These are phyloP conservation scores for Blastobotrys chiropterorum DNA, from an alignment of 805 yeast genomes.

Conservation along the genomic window DNA sequence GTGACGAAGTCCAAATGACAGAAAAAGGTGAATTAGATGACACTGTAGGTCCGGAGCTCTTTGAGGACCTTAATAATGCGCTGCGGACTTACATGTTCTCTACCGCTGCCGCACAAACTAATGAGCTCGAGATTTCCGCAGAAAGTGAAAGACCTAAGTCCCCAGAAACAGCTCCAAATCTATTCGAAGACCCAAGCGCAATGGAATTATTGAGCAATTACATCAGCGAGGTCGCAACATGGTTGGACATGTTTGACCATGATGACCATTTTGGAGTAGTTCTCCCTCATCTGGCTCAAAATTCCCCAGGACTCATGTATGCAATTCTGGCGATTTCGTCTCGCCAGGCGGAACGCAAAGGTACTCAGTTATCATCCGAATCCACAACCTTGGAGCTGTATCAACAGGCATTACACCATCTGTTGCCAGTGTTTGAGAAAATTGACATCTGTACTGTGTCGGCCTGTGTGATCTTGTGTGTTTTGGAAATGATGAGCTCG, in stretches of 20 bases:
- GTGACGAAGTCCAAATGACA: background rate
- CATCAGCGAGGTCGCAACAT: slow-evolving; percentile 35
- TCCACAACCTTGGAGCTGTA: slow-evolving; percentile 27
- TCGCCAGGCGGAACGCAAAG: slow-evolving; percentile 30
- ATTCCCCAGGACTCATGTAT: slow-evolving; percentile 29
- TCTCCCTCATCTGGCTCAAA: slow-evolving; percentile 36
- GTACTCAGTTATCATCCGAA: slow-evolving; percentile 22
- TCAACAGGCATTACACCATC: background rate
- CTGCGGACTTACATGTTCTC: background rate
- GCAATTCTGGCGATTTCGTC: slow-evolving; percentile 33
- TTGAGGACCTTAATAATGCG: background rate
- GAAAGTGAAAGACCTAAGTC: background rate
- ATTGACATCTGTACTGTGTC: slow-evolving; percentile 27
- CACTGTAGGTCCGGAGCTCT: background rate
- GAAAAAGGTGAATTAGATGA: background rate
- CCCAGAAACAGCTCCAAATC: background rate
- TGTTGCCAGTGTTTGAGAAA: background rate
- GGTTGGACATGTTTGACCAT: slow-evolving; percentile 37
- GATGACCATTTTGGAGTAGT: slow-evolving; percentile 33
- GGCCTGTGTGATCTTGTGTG: slow-evolving; percentile 38
- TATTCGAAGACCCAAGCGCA: background rate
- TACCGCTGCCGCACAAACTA: background rate
- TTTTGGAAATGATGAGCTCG: slow-evolving; percentile 39
- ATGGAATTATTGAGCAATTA: slow-evolving; percentile 19
- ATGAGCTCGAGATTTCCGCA: background rate